Percentiles rank a stretch among this genome's conserved stretches.
phyloP scores from a whole-genome alignment of 768 basidiomycete species.

The Lepiota brunneoincarnata region DNA sequence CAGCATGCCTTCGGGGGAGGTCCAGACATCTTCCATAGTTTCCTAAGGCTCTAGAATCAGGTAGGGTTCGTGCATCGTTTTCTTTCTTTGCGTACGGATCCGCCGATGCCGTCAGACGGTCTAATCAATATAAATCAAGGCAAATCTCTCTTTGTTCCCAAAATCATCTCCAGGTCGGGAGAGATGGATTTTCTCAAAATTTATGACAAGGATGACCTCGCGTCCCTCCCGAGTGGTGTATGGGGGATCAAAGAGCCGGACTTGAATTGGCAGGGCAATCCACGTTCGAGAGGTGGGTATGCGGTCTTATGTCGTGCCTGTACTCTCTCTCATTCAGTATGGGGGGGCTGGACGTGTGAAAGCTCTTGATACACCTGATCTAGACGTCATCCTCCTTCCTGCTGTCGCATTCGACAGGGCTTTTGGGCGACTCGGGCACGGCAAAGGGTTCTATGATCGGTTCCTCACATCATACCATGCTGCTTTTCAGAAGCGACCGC shows the following conservation, averaged over 20 bases:
- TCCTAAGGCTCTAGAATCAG: constrained; percentile 49
- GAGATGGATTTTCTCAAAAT: constrained; percentile 69
- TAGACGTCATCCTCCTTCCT: constrained; percentile 65
- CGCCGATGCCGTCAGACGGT: too few relatives aligned
- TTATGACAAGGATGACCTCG: constrained; percentile 56
- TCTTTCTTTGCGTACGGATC: not conserved
- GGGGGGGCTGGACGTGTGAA: not conserved
- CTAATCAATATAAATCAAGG: constrained; percentile 32
- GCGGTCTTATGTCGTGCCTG: not conserved
- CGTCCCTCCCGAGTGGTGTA: constrained; percentile 50
- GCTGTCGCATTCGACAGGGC: constrained; percentile 75
- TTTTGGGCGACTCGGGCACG: constrained; percentile 72
- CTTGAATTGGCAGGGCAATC: constrained; percentile 35
- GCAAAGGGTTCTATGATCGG: constrained; percentile 81
- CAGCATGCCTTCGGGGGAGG: constrained; percentile 74
- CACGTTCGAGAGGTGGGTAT: constrained; percentile 52
- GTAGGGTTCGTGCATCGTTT: constrained; percentile 33
- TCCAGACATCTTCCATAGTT: constrained; percentile 54
- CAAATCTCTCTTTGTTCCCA: constrained; percentile 71
- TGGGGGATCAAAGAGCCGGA: constrained; percentile 81
- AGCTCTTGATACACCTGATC: constrained; percentile 12
- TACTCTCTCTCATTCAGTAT: not conserved
- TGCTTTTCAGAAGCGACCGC: constrained; percentile 42
- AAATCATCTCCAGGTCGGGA: constrained; percentile 39
- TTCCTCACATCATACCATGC: constrained; percentile 59